Conservation (phyloP, 345 rosid species). For the Trapa incisa region DNA sequence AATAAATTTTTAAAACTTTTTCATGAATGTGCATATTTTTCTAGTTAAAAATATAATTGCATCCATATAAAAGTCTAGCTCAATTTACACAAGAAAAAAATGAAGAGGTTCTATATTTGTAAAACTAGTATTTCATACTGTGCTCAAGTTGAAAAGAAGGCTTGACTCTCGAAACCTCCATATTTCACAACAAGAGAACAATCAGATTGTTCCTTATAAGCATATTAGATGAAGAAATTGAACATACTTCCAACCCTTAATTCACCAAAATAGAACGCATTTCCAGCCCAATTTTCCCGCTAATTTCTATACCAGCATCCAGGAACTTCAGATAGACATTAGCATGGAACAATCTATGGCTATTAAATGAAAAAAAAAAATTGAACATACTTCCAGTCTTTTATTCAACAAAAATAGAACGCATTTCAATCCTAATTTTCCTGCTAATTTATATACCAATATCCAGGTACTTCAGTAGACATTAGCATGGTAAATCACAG, state of each 20-base stretch:
- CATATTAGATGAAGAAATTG: not conserved
- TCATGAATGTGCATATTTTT: not conserved
- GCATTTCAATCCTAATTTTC: too few species aligned
- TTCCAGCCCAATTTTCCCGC: not conserved
- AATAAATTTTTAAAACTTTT: too few species aligned
- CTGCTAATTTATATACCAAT: too few species aligned
- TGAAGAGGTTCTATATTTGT: not conserved
- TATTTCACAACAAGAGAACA: not conserved
- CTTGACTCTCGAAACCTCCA: not conserved
- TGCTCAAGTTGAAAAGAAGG: not conserved
- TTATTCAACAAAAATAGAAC: too few species aligned
- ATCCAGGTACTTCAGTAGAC: too few species aligned
- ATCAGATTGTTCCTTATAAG: not conserved
- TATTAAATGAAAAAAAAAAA: too few species aligned
- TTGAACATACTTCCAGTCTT: too few species aligned
- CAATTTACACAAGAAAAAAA: not conserved
- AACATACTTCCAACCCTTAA: not conserved
- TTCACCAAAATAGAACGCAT: too few species aligned
- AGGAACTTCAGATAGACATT: not conserved
- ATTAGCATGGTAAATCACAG: too few species aligned
- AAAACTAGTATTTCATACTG: not conserved
- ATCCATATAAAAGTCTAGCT: not conserved
- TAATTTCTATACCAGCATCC: not conserved
- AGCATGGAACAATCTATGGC: too few species aligned
- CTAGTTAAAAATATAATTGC: not conserved